Evolutionary conservation across 345 rosid genomes (phyloP).

Genomic region (Lagerstroemia speciosa): DNA sequence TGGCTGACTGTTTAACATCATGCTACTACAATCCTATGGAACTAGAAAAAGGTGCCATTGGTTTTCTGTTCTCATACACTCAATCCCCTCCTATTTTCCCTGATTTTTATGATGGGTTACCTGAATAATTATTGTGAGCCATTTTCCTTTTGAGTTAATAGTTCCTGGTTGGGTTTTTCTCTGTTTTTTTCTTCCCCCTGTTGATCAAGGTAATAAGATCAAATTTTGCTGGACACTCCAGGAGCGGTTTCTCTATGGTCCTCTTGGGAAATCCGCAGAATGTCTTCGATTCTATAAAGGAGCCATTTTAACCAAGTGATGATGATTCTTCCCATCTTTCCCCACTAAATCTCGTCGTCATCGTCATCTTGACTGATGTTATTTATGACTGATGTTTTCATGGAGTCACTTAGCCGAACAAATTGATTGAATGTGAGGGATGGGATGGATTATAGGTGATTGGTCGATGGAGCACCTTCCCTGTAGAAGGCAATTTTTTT

Average conservation of each 20-base stretch:
- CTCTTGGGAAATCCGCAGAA: not conserved
- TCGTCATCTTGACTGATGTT: not conserved
- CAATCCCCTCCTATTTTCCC: not conserved
- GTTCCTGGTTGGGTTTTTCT: too few relatives aligned
- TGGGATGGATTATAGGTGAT: not conserved
- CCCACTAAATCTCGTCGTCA: not conserved
- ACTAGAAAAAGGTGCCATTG: too few relatives aligned
- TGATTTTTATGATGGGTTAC: not conserved
- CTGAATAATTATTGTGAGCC: not conserved
- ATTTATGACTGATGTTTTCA: not conserved
- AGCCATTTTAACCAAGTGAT: too few relatives aligned
- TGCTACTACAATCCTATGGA: too few relatives aligned
- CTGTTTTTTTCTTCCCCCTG: too few relatives aligned
- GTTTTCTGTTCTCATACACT: not conserved
- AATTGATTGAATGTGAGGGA: not conserved
- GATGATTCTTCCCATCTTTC: not conserved
- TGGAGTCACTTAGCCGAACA: not conserved
- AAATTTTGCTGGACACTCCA: too few relatives aligned
- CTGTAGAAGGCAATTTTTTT: not conserved
- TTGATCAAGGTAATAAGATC: too few relatives aligned
- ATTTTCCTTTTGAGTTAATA: not conserved
- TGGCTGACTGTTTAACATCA: too few relatives aligned
- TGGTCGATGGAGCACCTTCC: not conserved
- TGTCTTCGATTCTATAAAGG: not conserved
- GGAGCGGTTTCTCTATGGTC: too few relatives aligned